Evolutionary conservation across 768 basidiomycete species (phyloP), one percentile per base, ranked within the genome.

Genomic region (Cytidiella melzeri): DNA sequence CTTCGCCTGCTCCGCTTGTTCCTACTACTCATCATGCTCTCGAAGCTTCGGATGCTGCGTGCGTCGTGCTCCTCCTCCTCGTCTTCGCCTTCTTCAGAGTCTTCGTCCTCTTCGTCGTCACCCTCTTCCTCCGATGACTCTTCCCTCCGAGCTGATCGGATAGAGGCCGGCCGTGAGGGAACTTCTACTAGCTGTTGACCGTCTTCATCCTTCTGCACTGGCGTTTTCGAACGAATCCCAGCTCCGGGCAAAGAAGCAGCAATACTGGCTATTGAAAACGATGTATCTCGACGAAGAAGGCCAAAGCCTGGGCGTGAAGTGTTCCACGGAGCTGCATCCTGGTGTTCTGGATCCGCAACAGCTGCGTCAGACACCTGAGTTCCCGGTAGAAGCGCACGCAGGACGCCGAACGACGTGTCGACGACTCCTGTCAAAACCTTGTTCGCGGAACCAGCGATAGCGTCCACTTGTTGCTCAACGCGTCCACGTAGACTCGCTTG

Each of bases 351-450:
- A 53, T 57, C 44, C 47, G 64, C 55, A 25, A 58, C 50, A 30
- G 48, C 43, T 27, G 49, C 48, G 45, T 59, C 49, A 45, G 69
- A 7, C 9, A 7, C 15, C 54, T 61, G 56, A 21, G 65, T 61
- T 10, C 71, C 71, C 0, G 78, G 91, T 46, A 94, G 73, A 38
- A 93, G 70, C 3, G 89, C 83, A 15, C 89, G 78, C 13, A 96
- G 72, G 54, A 92, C 87, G 15, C 89, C 87, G 66, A 94, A 92
- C 2, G 88, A 90, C 0, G 90, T 81, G 62, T 95, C 92, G 42
- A 95, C 86, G 45, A 96, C 92, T 20, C 89, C 92, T 4, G 76
- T 83, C 45, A 91, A 67, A 24, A 85, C 80, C 49, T 83, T 80
- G 63, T 80, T 83, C 15, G 93, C 93, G 0, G 87, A 84, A n/a